Base-by-base conservation (phyloP, 1,139 yeast genomes). In the Taphrina confusa region DNA sequence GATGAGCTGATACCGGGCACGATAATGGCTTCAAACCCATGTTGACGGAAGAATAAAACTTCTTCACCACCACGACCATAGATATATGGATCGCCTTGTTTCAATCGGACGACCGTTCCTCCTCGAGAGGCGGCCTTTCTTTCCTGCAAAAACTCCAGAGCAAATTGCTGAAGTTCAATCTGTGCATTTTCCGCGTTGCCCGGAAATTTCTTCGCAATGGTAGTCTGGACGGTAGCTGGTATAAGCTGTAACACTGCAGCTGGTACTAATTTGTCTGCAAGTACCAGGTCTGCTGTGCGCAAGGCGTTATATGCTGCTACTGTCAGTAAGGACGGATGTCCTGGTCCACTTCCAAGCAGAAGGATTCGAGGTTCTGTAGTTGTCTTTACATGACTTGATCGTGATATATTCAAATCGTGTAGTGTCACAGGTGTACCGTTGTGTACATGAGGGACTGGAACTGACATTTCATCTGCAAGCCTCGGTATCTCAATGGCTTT, bases 11-110 rank as follows among this genome's bases (percentile, higher is more conserved):
- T 78, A 0, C 98, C 98, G 0, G 97, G 92, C 12, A 91, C 70
- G 0, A 92, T 96, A 2, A 72, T 69, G 4, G 96, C 95, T 27
- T 73, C 76, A 68, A 70, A 88, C 0, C 96, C 96, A 64, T 84
- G 81, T 14, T 75, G 68, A 31, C 77, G 70, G 72, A 91, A 92
- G 71, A 77, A 90, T 16, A 81, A 69, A 69, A 73, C 88, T 70
- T 92, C 98, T 73, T 92, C 97, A 34, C 96, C 97, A 39, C 98
- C 98, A 65, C 98, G 82, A 3, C 98, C 98, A 71, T 89, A 92
- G 33, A 92, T 87, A 73, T 89, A 92, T 4, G 98, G 97, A 71
- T 92, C 98, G 44, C 98, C 98, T 74, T 92, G 98, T 71, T 92
- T 92, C 65, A 92, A 78, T 61, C 98, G 78, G 2, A 92, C 94